These are phyloP conservation scores for Aspergillus udagawae DNA, from an alignment of 2,329 filamentous ascomycete species.

Conservation along the genomic window DNA sequence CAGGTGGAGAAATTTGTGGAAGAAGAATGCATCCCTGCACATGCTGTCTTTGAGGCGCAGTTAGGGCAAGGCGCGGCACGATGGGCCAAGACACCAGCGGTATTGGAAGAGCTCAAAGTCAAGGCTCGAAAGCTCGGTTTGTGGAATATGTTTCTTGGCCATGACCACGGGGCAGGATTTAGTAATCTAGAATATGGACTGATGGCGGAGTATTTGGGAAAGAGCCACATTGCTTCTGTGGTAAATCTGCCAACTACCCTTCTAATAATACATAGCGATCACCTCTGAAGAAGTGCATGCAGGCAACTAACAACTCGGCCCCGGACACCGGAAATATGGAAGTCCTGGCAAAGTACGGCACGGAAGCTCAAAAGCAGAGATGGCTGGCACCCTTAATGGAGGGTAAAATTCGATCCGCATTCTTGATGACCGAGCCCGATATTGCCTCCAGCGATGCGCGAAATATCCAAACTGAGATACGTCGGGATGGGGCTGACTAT, in stretches of 20 bases:
- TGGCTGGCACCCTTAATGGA: constrained; percentile 80
- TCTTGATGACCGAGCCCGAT: constrained; percentile 90
- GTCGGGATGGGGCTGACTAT: constrained; percentile 78
- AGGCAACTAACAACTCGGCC: constrained; percentile 81
- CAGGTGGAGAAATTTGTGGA: constrained; percentile 93
- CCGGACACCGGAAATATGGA: constrained; percentile 97
- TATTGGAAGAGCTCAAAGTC: constrained; percentile 85
- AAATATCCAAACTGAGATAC: constrained; percentile 83
- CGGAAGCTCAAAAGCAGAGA: constrained; percentile 73
- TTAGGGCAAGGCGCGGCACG: constrained; percentile 70
- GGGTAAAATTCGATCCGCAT: constrained; percentile 81
- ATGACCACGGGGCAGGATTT: constrained; percentile 88
- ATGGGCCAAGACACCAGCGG: constrained; percentile 73
- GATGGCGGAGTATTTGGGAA: constrained; percentile 94
- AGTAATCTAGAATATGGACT: constrained; percentile 94
- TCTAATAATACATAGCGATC: too few species aligned
- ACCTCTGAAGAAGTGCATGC: not conserved
- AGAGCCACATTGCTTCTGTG: constrained; percentile 76
- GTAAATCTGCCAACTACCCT: constrained; percentile 27
- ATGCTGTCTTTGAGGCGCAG: constrained; percentile 75
- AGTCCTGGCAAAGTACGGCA: constrained; percentile 87
- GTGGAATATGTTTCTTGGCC: constrained; percentile 98
- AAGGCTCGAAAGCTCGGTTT: constrained; percentile 79
- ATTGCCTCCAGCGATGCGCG: constrained; percentile 86
- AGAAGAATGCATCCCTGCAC: constrained; percentile 86